Conservation (phyloP, 257 asterid species). For the Hygrophila difformis region DNA sequence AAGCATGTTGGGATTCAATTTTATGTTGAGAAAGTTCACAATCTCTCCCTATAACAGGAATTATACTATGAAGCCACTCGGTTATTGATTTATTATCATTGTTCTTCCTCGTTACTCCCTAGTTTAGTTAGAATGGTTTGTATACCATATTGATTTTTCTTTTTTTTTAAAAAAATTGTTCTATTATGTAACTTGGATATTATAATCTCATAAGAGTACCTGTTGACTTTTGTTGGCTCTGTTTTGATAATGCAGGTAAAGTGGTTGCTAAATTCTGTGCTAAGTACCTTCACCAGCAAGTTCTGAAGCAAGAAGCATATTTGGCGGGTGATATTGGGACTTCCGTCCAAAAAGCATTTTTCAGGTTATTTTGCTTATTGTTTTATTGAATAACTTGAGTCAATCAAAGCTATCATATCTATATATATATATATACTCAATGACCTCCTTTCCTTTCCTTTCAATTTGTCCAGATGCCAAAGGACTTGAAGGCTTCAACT, state of each 20-base stretch:
- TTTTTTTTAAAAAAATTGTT: neutral
- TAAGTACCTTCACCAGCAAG: conserved; percentile 90
- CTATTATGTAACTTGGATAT: neutral
- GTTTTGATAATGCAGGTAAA: conserved; percentile 51
- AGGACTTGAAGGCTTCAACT: neutral
- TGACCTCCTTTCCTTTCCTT: neutral
- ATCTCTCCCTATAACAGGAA: too few species aligned
- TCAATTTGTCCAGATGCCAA: neutral
- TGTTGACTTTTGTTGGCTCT: conserved; percentile 7
- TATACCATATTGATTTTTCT: too few species aligned
- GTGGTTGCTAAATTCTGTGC: conserved; percentile 98
- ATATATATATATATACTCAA: too few species aligned
- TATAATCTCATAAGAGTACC: neutral
- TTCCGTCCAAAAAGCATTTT: conserved; percentile 71
- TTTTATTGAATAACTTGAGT: neutral
- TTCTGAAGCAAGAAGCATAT: conserved; percentile 87
- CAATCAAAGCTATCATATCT: too few species aligned
- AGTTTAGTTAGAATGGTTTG: too few species aligned
- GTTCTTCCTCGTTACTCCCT: too few species aligned
- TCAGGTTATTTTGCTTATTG: conserved; percentile 42
- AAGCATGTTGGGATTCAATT: too few species aligned
- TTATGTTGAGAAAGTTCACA: too few species aligned
- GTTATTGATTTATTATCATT: too few species aligned
- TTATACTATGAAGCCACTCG: too few species aligned
- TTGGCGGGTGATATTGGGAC: conserved; percentile 77